Evolutionary conservation across 169 alveolate species (phyloP), one percentile per base, ranked within the genome.

Genomic region (Babesia bovis): DNA sequence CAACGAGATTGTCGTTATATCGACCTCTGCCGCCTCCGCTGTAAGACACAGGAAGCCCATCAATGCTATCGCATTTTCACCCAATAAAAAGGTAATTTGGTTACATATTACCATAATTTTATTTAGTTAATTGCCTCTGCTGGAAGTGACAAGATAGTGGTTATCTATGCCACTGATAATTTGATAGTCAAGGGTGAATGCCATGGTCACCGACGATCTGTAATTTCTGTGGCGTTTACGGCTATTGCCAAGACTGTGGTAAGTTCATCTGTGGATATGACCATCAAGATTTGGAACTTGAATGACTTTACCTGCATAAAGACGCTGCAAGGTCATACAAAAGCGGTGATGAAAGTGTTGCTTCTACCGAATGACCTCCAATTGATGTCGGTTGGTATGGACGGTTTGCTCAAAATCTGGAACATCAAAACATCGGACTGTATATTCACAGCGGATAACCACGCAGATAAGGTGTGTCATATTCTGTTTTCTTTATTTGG

Each of bases 321-420:
- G 66, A 81, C 84, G 40, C 33, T 81, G 19, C 88, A 81, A 61
- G 88, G 88, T 1, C 88, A 81, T 35, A 71, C 69, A 13, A 81
- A 81, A 33, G 68, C 88, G 7, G 85, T 81, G 17, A 70, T 81
- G 88, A 45, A 40, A 38, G 85, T 81, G 17, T 21, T 70, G 13
- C 49, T 61, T 28, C 28, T 70, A 57, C 79, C 61, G 3, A 63
- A 71, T 26, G 77, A 81, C 51, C 66, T 70, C 35, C 84, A 81
- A 30, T 32, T 81, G 26, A 65, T 71, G 12, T 67, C 83, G 15
- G 72, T 50, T 7, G 84, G 84, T 19, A 49, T 81, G 88, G 84
- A 69, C 33, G 88, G 88, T 1, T 42, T 70, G 35, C 52, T 81
- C 38, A 81, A 81, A 53, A 23, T 81, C 36, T 81, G 88, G 88